Base-by-base conservation (phyloP, 2,329 filamentous ascomycete genomes). In the Pseudopyricularia cyperi region DNA sequence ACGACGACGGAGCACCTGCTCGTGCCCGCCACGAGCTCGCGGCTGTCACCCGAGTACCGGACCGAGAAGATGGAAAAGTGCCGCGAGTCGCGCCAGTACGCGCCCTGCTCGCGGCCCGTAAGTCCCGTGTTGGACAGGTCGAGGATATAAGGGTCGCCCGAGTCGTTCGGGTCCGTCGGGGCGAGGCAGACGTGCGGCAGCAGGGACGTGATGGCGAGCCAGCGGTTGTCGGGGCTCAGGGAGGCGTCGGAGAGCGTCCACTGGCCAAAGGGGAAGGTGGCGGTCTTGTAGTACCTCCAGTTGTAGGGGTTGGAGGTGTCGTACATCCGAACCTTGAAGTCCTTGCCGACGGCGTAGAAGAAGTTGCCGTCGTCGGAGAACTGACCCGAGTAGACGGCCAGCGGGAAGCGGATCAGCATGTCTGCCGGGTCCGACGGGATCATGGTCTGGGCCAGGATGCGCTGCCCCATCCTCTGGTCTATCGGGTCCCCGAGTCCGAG, bases 341-440 rank as follows among this genome's bases (percentile, higher is more conserved):
- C 90, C 66, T 96, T 89, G 9, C 85, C 86, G 61, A 87, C 93
- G 6, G 85, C 83, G 64, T 91, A 97, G 71, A 96, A 97, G 71
- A 97, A 97, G 66, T 95, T 95, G 26, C 93, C 93, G 60, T 98
- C 93, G 57, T 94, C 87, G 0, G 89, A 95, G 65, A 97, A 98
- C 63, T 97, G 91, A 1, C 93, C 93, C 3, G 89, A 95, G 63
- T 97, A 97, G 51, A 93, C 90, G 39, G 88, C 82, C 5, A 84
- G 77, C 52, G 90, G 80, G 63, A 90, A 94, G 61, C 95, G 87
- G 55, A 97, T 84, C 55, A 95, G 87, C 61, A 87, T 86, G 62
- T 97, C 91, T 1, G 89, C 84, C 24, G 78, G 77, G 0, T 82
- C 85, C 3, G 78, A 77, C 0, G 93, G 91, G 54, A 96, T 82